These are phyloP conservation scores for Taphrina sp. DNA, from an alignment of 1,139 yeast genomes.

Conservation along the genomic window DNA sequence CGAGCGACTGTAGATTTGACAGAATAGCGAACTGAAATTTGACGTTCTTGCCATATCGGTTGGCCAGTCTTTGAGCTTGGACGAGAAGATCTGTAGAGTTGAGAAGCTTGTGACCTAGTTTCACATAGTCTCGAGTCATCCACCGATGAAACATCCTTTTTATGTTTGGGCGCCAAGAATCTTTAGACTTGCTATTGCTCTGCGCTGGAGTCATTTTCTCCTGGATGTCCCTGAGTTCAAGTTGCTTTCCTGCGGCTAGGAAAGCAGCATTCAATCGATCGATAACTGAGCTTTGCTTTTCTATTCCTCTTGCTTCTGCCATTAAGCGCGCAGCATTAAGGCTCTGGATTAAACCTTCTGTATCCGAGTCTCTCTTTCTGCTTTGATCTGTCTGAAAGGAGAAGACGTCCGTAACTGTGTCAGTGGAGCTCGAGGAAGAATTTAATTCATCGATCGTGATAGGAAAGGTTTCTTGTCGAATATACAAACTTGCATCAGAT, in stretches of 20 bases:
- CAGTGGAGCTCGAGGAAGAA: no score
- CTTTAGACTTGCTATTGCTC: no score
- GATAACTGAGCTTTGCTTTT: background rate
- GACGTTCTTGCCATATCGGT: constrained; percentile 35
- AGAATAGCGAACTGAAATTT: constrained; percentile 40
- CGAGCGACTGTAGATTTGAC: constrained; percentile 32
- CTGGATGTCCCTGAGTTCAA: background rate
- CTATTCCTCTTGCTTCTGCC: background rate
- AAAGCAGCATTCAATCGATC: constrained; percentile 4
- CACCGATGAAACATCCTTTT: constrained; percentile 33
- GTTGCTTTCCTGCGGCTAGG: background rate
- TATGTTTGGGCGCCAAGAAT: no score
- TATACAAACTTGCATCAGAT: no score
- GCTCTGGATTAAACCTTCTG: background rate
- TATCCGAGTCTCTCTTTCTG: constrained; percentile 17
- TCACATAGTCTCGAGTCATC: constrained; percentile 33
- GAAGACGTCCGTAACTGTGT: no score
- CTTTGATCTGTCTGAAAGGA: constrained; percentile 1
- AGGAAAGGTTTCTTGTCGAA: no score
- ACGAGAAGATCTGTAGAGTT: constrained; percentile 36
- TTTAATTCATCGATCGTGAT: no score
- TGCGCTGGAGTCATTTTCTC: background rate
- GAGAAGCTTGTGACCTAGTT: constrained; percentile 36
- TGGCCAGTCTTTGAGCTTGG: constrained; percentile 39
- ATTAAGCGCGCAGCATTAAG: constrained; percentile 8